Evolutionary conservation across 805 yeast genomes (phyloP), one percentile per base, ranked within the genome.

Genomic region (Kuraishia molischiana): DNA sequence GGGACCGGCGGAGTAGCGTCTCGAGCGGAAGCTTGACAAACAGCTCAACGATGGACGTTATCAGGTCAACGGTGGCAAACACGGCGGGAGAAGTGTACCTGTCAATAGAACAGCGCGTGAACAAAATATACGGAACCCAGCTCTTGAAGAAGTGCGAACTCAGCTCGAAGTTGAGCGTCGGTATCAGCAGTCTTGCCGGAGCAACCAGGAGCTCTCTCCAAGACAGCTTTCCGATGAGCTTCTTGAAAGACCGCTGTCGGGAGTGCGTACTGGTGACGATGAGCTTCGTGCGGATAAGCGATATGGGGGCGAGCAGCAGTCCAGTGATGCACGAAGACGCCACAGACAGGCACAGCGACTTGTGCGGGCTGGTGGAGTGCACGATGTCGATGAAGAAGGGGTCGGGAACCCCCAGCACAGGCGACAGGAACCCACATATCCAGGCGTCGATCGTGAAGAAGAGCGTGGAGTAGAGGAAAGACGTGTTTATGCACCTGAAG

Each of bases 391-490:
- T 78, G 54, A 86, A 81, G 43, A 78, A 76, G 3, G 96, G 96
- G 53, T 89, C 97, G 0, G 96, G 95, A 22, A 86, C 74, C 15
- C 83, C 80, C 37, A 84, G 56, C 34, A 85, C 61, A 2, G 96
- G 92, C 4, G 95, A 79, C 5, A 87, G 53, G 44, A 89, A 74
- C 3, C 96, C 96, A 0, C 94, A 82, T 35, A 87, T 67, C 97
- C 97, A 89, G 1, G 95, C 85, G 51, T 85, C 90, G 34, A 87
- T 61, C 0, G 95, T 82, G 35, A 77, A 74, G 2, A 80, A 74
- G 15, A 86, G 63, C 0, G 95, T 82, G 38, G 73, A 80, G 52
- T 82, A 71, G 15, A 92, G 66, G 50, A 87, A 90, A 0, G 95
- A 70, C 2, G 95, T 81, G 52, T 84, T 81, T 30, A 78, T 70